phyloP scores from a whole-genome alignment of 2,329 filamentous ascomycete genomes.

The Cordyceps tenuipes region DNA sequence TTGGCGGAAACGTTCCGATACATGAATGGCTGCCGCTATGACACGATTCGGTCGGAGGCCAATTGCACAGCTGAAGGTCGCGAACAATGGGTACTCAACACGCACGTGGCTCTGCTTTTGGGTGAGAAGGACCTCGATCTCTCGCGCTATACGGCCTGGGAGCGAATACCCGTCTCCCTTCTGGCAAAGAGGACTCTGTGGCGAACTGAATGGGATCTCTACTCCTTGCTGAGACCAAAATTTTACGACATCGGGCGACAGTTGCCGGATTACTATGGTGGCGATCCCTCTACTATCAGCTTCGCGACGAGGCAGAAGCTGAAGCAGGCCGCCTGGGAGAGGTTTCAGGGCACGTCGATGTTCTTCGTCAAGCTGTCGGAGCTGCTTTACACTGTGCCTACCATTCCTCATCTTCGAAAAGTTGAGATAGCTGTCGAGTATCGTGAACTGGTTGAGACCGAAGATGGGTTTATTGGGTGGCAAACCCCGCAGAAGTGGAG shows the following conservation, averaged over 20 bases:
- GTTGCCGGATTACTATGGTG: slow-evolving; percentile 43
- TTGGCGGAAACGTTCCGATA: slow-evolving; percentile 47
- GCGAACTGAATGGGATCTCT: slow-evolving; percentile 48
- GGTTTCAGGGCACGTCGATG: slow-evolving; percentile 50
- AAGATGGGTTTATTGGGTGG: slow-evolving; percentile 35
- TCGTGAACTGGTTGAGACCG: slow-evolving; percentile 47
- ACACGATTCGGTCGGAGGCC: slow-evolving; percentile 48
- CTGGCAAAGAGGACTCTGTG: slow-evolving; percentile 53
- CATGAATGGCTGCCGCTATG: slow-evolving; percentile 54
- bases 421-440: slow-evolving; percentile 51
- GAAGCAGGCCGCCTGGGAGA: slow-evolving; percentile 40
- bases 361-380: slow-evolving; percentile 58
- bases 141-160: slow-evolving; percentile 53
- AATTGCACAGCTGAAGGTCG: slow-evolving; percentile 48
- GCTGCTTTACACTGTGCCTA: slow-evolving; percentile 50
- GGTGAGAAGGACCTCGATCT: slow-evolving; percentile 56
- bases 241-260: slow-evolving; percentile 46
- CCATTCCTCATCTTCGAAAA: slow-evolving; percentile 48
- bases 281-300: slow-evolving; percentile 35
- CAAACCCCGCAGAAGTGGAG: slow-evolving; percentile 46
- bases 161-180: slow-evolving; percentile 42
- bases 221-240: slow-evolving; percentile 42
- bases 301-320: slow-evolving; percentile 38
- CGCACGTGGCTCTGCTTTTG: slow-evolving; percentile 53
- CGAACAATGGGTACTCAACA: slow-evolving; percentile 59